These are phyloP conservation scores for Prosopis cineraria DNA, from an alignment of 306 rosid genomes.

Conservation along the genomic window DNA sequence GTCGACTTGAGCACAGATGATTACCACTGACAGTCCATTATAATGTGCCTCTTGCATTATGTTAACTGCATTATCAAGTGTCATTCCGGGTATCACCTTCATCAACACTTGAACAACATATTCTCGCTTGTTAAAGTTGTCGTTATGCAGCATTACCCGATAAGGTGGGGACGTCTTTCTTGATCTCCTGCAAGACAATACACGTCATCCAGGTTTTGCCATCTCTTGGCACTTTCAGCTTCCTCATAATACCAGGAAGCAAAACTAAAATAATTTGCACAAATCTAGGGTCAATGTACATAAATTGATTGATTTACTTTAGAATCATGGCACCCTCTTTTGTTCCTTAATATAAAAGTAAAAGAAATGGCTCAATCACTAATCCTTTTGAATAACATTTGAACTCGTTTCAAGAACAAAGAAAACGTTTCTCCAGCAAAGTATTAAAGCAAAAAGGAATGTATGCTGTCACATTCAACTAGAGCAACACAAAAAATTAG, in stretches of 20 bases:
- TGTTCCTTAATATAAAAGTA: background rate
- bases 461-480: background rate
- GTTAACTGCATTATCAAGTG: slow-evolving; percentile 83
- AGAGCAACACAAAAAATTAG: background rate
- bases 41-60: slow-evolving; percentile 94
- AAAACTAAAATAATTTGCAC: background rate
- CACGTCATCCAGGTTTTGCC: slow-evolving; percentile 13
- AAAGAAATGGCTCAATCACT: slow-evolving; percentile 12
- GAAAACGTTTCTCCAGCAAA: background rate
- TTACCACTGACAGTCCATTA: slow-evolving; percentile 85
- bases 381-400: slow-evolving; percentile 1
- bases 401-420: background rate
- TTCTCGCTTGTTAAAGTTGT: slow-evolving; percentile 83
- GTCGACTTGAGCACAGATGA: slow-evolving; percentile 81
- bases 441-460: background rate
- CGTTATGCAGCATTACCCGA: slow-evolving; percentile 84
- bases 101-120: slow-evolving; percentile 92
- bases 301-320: background rate
- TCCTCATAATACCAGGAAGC: background rate
- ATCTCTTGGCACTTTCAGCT: background rate
- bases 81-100: slow-evolving; percentile 98
- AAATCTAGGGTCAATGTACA: slow-evolving; percentile 18
- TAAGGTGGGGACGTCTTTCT: slow-evolving; percentile 81
- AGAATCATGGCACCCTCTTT: slow-evolving; percentile 8
- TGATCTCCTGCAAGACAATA: slow-evolving; percentile 58